Percentiles rank a stretch among this genome's conserved stretches.
phyloP scores from a whole-genome alignment of 805 yeast species.

The Teunomyces gatunensis region DNA sequence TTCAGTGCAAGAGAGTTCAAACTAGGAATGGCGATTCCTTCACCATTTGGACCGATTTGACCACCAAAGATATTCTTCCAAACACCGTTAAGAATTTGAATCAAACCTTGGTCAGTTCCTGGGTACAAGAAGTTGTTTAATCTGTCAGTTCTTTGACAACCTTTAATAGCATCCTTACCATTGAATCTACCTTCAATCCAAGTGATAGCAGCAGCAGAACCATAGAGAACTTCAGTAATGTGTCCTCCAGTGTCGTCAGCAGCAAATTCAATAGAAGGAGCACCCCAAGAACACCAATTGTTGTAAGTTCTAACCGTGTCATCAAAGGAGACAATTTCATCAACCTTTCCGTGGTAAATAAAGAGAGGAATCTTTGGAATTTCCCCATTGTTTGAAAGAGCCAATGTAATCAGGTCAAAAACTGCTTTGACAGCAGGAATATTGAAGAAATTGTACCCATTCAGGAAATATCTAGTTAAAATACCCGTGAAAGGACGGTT shows the following conservation, averaged over 20 bases:
- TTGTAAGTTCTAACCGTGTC: constrained; percentile 7
- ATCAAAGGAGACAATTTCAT: constrained; percentile 10
- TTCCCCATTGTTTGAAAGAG: neutral
- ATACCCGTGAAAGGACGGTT: neutral
- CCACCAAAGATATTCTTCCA: neutral
- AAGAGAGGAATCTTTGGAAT: constrained; percentile 10
- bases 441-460: neutral
- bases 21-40: neutral
- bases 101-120: constrained; percentile 22
- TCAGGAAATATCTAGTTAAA: neutral
- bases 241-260: constrained; percentile 12
- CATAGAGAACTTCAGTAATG: constrained; percentile 12
- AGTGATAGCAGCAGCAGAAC: constrained; percentile 14
- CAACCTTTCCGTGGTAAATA: constrained; percentile 9
- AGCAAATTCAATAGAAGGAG: constrained; percentile 8
- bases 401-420: neutral
- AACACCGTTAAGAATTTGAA: neutral
- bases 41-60: neutral
- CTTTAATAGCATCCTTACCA: constrained; percentile 14
- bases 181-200: constrained; percentile 17
- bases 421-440: neutral
- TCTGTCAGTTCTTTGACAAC: constrained; percentile 39
- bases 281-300: constrained; percentile 11
- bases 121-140: constrained; percentile 42
- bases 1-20: no score